Percentiles rank a stretch among this genome's conserved stretches.
phyloP scores from a whole-genome alignment of 345 rosid species.

The Camelina sativa region DNA sequence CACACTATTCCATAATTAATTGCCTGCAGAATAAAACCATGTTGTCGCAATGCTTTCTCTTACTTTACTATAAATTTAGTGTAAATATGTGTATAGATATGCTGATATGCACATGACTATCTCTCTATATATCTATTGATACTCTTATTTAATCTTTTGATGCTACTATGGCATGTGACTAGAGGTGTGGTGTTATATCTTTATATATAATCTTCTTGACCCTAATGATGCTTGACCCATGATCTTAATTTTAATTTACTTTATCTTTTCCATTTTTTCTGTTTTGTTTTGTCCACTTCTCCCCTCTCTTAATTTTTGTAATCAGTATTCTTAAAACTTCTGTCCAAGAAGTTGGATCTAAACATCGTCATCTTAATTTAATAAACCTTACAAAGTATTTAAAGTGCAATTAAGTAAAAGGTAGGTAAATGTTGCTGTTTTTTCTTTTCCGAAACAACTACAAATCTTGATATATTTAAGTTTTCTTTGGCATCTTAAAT shows the following conservation, averaged over 20 bases:
- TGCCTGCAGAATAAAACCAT: conserved; percentile 40
- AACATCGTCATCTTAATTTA: conserved; percentile 5
- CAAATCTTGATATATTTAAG: background rate
- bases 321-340: background rate
- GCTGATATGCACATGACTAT: conserved; percentile 30
- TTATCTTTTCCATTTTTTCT: conserved; percentile 4
- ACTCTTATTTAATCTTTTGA: conserved; percentile 28
- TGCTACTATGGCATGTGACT: conserved; percentile 44
- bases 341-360: conserved; percentile 23
- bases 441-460: background rate
- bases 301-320: conserved; percentile 19
- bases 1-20: conserved; percentile 43
- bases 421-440: background rate
- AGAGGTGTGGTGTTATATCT: conserved; percentile 43
- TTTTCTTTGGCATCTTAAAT: background rate
- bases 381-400: conserved; percentile 1
- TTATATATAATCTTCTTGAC: conserved; percentile 36
- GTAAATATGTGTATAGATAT: conserved; percentile 7
- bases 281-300: conserved; percentile 30
- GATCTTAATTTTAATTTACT: conserved; percentile 37
- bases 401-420: background rate
- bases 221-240: conserved; percentile 47
- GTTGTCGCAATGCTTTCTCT: conserved; percentile 40
- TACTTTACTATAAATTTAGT: conserved; percentile 24
- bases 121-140: conserved; percentile 17